Conservation (phyloP, 2,329 filamentous ascomycete species). For the Gremmenia infestans region DNA sequence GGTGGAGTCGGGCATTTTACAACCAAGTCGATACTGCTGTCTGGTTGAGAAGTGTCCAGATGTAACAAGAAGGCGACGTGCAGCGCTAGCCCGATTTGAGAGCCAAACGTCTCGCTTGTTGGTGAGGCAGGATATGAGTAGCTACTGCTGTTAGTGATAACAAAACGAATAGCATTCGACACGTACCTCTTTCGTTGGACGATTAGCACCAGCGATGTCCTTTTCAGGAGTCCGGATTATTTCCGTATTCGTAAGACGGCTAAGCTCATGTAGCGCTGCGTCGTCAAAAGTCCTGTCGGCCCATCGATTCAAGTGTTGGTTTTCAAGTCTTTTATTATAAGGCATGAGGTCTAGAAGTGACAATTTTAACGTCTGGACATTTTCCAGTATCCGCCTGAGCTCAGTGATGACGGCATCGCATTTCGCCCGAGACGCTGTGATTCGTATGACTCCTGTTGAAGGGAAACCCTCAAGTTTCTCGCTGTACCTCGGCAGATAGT, state of each 20-base stretch:
- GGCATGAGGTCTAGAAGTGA: constrained; percentile 16
- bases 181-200: constrained; percentile 5
- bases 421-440: constrained; percentile 25
- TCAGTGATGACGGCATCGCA: constrained; percentile 19
- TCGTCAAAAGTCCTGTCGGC: constrained; percentile 5
- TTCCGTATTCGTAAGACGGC: constrained; percentile 24
- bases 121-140: constrained; percentile 9
- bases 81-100: constrained; percentile 19
- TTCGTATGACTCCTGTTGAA: constrained; percentile 21
- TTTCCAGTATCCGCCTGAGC: constrained; percentile 18
- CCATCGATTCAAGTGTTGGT: constrained; percentile 5
- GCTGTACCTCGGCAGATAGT: constrained; percentile 14
- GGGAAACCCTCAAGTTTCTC: constrained; percentile 28
- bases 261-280: constrained; percentile 17
- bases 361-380: constrained; percentile 16
- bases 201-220: background rate
- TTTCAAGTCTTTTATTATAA: background rate
- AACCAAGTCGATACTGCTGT: constrained; percentile 15
- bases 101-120: background rate
- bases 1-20: background rate
- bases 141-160: constrained; percentile 5
- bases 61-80: constrained; percentile 23
- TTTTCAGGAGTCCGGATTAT: constrained; percentile 8
- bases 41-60: constrained; percentile 13
- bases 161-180: background rate